Evolutionary conservation across 495 filamentous ascomycete species (phyloP).

Genomic region (Gamarada debralockiae): DNA sequence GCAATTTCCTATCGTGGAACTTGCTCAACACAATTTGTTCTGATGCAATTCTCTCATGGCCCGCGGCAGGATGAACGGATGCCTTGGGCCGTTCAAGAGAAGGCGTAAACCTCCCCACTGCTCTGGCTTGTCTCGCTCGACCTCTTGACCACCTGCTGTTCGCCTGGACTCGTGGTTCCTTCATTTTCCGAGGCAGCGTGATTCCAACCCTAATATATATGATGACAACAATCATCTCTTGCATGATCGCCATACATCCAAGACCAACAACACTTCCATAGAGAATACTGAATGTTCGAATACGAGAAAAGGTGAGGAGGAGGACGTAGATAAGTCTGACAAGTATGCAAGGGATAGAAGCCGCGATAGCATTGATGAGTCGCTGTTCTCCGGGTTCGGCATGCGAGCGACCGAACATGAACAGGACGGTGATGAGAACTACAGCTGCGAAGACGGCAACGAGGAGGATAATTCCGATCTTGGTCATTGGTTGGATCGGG

Average conservation of each 20-base stretch:
- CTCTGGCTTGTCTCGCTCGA: not conserved
- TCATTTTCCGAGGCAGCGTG: not conserved
- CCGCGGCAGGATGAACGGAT: no score
- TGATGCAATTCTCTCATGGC: no score
- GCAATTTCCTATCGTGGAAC: no score
- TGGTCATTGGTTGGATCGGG: not conserved
- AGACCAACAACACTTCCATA: not conserved
- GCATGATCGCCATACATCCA: not conserved
- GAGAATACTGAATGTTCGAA: not conserved
- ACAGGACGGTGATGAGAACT: not conserved
- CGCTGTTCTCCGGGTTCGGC: not conserved
- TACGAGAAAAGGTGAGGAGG: not conserved
- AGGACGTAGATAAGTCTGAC: constrained; percentile 1
- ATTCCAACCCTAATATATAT: constrained; percentile 1
- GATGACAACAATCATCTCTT: constrained; percentile 7
- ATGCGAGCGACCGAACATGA: not conserved
- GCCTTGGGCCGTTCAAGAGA: no score
- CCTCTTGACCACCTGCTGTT: not conserved
- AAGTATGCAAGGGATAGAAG: not conserved
- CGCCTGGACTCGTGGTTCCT: not conserved
- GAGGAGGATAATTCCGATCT: constrained; percentile 1
- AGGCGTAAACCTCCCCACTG: no score
- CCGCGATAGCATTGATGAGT: not conserved
- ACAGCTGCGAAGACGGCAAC: not conserved
- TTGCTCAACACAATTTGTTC: no score